Evolutionary conservation across 768 basidiomycete species (phyloP), one percentile per base, ranked within the genome.

Genomic region (Panaeolus cyanescens): DNA sequence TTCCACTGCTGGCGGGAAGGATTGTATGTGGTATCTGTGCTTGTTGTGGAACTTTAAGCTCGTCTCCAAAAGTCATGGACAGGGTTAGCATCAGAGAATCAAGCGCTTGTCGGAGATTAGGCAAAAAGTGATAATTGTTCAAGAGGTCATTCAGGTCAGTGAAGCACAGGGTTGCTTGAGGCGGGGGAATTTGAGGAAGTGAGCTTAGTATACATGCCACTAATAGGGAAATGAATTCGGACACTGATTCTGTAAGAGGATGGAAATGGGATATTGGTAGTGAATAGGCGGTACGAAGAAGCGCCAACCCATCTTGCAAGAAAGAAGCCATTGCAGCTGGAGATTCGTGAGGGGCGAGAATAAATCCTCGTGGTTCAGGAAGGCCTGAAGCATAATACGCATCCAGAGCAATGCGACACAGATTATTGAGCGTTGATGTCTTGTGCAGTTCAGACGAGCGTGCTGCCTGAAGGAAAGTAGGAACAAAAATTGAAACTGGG

Each of bases 21-120:
- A 87, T 72, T 20, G 76, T 83, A 56, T 90, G 89, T 76, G 90
- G 83, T 72, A 90, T 80, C 61, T 91, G 88, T 15, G 87, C 85
- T 72, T 92, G 89, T 59, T 84, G 78, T n/a, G 86, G 82, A 53
- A 79, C 82, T 69, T 89, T 90, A 25, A 83, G 84, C 59, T 91
- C 90, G 65, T 91, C 89, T 36, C 86, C 87, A 61, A 88, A 77
- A 59, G 83, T 84, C 42, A 92, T 71, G 4, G 85, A 83, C 34
- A 90, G 68, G 3, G 45, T 28, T 15, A 50, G 6, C 25, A 79
- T 77, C 65, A 88, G 87, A 10, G 77, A 76, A 63, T 91, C 89
- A 25, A 92, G 70, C 31, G 82, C 80, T 60, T 84, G 83, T 60
- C 85, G 79, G 54, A 86, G 76, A 40, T 80, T 79, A 9, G 76